These are phyloP conservation scores for Nakazawaea ambrosiae DNA, from an alignment of 805 yeast species.

Conservation along the genomic window DNA sequence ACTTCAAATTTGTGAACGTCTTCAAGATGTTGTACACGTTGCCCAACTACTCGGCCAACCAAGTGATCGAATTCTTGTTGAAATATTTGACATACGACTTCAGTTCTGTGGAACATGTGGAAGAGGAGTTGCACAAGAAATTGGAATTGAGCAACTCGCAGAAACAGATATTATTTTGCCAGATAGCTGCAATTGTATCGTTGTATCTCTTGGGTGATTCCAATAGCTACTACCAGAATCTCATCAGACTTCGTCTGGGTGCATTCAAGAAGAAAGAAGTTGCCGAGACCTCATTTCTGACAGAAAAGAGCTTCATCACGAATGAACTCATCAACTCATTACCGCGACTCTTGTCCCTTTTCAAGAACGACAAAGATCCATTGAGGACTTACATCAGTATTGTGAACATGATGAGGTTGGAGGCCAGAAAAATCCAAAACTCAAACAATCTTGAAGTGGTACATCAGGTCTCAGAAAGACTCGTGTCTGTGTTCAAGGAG, in stretches of 20 bases:
- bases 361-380: conserved; percentile 16
- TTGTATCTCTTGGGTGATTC: conserved; percentile 22
- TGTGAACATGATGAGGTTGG: background rate
- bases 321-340: conserved; percentile 14
- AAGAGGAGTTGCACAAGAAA: conserved; percentile 23
- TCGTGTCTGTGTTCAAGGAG: background rate
- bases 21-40: conserved; percentile 28
- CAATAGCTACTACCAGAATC: conserved; percentile 11
- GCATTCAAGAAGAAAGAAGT: conserved; percentile 12
- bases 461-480: background rate
- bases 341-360: conserved; percentile 19
- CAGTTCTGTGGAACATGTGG: conserved; percentile 25
- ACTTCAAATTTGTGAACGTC: conserved; percentile 15
- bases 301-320: conserved; percentile 9
- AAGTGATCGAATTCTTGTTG: conserved; percentile 31
- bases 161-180: conserved; percentile 25
- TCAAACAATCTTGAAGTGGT: background rate
- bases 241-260: conserved; percentile 14
- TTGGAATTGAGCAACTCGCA: conserved; percentile 21
- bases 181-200: conserved; percentile 32
- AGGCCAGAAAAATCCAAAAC: background rate
- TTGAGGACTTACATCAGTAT: conserved; percentile 7
- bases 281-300: conserved; percentile 1
- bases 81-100: conserved; percentile 37
- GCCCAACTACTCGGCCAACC: conserved; percentile 23